These are phyloP conservation scores for Cystobasidium tubakii DNA, from an alignment of 768 basidiomycete species.

Conservation along the genomic window DNA sequence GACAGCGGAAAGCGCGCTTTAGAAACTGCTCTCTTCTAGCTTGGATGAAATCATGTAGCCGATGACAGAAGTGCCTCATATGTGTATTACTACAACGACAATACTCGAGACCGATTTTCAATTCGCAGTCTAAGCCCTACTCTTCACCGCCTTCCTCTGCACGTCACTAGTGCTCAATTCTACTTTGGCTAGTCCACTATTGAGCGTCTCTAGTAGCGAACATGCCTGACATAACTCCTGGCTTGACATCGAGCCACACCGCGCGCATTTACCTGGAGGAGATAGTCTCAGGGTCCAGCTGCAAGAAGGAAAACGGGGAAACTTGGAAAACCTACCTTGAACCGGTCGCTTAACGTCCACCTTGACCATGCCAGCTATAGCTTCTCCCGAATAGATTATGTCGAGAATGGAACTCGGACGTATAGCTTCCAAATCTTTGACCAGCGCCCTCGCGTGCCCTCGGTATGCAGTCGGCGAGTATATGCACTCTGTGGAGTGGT, in stretches of 20 bases:
- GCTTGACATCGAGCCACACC: constrained; percentile 93
- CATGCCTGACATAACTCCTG: constrained; percentile 79
- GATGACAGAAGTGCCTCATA: neutral
- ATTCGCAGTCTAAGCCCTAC: neutral
- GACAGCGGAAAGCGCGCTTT: too few species aligned
- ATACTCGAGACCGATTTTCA: neutral
- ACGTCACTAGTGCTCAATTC: constrained; percentile 34
- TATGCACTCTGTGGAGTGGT: constrained; percentile 98
- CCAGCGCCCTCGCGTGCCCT: constrained; percentile 85
- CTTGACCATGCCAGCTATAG: constrained; percentile 42
- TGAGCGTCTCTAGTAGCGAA: constrained; percentile 44
- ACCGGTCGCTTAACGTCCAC: constrained; percentile 39
- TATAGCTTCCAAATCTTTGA: constrained; percentile 91
- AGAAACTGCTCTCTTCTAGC: too few species aligned
- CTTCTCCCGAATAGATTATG: constrained; percentile 54
- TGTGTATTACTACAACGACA: neutral
- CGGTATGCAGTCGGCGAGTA: constrained; percentile 98
- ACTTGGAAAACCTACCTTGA: constrained; percentile 9
- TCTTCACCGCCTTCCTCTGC: neutral
- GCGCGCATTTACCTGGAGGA: constrained; percentile 56
- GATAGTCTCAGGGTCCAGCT: neutral
- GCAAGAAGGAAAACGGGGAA: constrained; percentile 5
- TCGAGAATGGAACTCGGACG: constrained; percentile 94
- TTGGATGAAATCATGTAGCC: too few species aligned
- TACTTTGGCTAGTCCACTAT: constrained; percentile 44